phyloP scores from a whole-genome alignment of 176 grass and related monocot genomes.

The Phragmites australis region DNA sequence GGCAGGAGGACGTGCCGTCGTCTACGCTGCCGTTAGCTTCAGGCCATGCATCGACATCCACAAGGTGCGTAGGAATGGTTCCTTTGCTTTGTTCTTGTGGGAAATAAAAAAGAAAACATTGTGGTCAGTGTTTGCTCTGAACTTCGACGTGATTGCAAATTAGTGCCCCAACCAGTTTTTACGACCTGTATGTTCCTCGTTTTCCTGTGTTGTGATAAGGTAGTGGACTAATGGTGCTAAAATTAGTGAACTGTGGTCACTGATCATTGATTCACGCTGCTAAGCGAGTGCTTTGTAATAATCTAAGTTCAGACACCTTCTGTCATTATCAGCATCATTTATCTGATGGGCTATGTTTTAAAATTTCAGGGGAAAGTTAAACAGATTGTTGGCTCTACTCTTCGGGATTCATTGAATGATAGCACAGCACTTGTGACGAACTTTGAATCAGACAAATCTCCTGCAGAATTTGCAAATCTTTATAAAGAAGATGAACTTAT shows the following conservation, averaged over 20 bases:
- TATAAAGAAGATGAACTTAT: conserved; percentile 64
- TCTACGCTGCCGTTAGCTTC: conserved; percentile 54
- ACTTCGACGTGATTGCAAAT: conserved; percentile 19
- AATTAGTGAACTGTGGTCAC: neutral
- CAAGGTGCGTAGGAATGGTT: conserved; percentile 53
- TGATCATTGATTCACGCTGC: neutral
- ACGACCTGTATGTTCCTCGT: neutral
- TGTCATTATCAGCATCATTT: neutral
- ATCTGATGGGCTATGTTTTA: conserved; percentile 14
- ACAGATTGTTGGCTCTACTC: conserved; percentile 93
- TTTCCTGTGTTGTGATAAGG: neutral
- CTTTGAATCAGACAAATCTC: conserved; percentile 83
- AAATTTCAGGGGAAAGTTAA: conserved; percentile 81
- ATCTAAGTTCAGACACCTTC: neutral
- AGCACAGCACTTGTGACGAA: conserved; percentile 63
- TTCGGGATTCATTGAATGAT: conserved; percentile 56
- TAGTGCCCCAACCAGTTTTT: neutral
- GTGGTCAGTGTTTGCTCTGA: conserved; percentile 6
- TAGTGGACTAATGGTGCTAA: neutral
- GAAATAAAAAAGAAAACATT: neutral
- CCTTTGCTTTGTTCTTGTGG: neutral
- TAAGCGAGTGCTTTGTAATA: neutral
- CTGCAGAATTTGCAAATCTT: conserved; percentile 63
- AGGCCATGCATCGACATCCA: conserved; percentile 93
- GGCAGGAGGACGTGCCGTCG: conserved; percentile 28